These are phyloP conservation scores for Phytophthora pluvialis DNA, from an alignment of 352 stramenopile genomes.

Conservation along the genomic window DNA sequence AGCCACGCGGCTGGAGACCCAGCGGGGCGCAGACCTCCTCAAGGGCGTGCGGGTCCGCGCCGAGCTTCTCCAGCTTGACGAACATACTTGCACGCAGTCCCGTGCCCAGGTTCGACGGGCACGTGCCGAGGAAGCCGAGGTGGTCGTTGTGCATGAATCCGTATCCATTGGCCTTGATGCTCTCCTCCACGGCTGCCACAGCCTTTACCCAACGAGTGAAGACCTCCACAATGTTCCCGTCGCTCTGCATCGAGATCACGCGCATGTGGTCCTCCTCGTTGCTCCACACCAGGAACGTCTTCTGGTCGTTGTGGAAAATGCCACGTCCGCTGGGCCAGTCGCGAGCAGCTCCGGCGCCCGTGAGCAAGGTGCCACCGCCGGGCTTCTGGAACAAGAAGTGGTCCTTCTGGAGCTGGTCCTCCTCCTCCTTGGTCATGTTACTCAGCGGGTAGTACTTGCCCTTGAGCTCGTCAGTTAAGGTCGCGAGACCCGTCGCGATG, in stretches of 20 bases:
- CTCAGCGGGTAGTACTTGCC: constrained; percentile 91
- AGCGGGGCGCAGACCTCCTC: constrained; percentile 79
- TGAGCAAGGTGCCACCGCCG: constrained; percentile 85
- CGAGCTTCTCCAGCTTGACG: constrained; percentile 84
- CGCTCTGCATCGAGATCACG: constrained; percentile 91
- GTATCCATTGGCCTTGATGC: constrained; percentile 82
- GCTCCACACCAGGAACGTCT: constrained; percentile 91
- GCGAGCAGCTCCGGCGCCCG: constrained; percentile 85
- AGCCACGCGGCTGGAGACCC: constrained; percentile 82
- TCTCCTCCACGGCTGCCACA: constrained; percentile 78
- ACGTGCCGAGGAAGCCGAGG: constrained; percentile 88
- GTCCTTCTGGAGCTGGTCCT: constrained; percentile 91
- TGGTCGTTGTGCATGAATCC: constrained; percentile 91
- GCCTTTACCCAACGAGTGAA: constrained; percentile 89
- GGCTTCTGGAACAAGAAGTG: constrained; percentile 96
- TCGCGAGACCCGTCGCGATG: constrained; percentile 73
- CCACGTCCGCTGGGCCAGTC: constrained; percentile 93
- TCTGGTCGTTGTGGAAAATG: constrained; percentile 94
- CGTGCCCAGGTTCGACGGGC: constrained; percentile 89
- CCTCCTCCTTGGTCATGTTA: constrained; percentile 91
- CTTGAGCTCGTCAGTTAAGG: constrained; percentile 76
- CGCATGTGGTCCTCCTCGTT: constrained; percentile 93
- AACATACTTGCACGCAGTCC: constrained; percentile 87
- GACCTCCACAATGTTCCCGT: constrained; percentile 90
- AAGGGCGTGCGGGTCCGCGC: constrained; percentile 70